phyloP scores from a whole-genome alignment of 352 stramenopile genomes.

The Phytophthora melonis region DNA sequence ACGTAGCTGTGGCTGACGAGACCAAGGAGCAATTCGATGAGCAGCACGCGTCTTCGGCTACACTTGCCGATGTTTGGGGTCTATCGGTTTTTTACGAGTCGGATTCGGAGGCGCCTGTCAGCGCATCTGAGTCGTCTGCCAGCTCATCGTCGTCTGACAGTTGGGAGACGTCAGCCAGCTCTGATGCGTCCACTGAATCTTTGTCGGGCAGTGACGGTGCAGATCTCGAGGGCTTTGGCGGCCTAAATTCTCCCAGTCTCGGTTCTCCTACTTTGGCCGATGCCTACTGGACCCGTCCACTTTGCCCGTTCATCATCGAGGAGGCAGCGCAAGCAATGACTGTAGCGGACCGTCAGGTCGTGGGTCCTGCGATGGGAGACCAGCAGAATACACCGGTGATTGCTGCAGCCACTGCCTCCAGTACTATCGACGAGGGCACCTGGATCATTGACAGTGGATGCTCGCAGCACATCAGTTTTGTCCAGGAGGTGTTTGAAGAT shows the following conservation, averaged over 20 bases:
- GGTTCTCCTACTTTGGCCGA: background rate
- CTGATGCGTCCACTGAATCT: background rate
- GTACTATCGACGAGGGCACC: background rate
- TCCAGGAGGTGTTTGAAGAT: background rate
- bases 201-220: background rate
- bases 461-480: slow-evolving; percentile 18
- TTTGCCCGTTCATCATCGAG: background rate
- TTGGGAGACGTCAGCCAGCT: background rate
- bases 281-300: background rate
- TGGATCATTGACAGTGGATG: slow-evolving; percentile 18
- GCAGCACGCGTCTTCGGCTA: background rate
- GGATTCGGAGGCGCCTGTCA: background rate
- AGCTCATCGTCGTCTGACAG: background rate
- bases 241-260: background rate
- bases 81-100: background rate
- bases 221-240: background rate
- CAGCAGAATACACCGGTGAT: background rate
- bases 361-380: background rate
- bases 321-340: background rate
- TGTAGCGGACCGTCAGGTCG: background rate
- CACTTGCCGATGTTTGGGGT: background rate
- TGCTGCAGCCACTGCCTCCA: background rate
- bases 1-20: background rate
- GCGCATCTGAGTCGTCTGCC: no score
- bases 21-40: background rate